These are phyloP conservation scores for Cucumis hystrix DNA, from an alignment of 306 rosid genomes.

Conservation along the genomic window DNA sequence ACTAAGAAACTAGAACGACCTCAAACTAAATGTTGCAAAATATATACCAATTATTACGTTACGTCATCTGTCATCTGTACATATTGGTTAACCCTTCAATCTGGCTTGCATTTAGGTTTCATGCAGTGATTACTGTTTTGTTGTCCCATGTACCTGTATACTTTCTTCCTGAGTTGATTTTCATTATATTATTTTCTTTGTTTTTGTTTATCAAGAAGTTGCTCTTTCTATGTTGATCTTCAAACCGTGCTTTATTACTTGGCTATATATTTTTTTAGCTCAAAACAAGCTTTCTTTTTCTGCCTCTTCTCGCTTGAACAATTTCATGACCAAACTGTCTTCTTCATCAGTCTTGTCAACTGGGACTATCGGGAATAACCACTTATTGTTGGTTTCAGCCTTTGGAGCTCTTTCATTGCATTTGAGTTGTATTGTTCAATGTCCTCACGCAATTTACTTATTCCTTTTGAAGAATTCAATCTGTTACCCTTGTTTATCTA, in stretches of 20 bases:
- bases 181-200: neutral
- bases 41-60: neutral
- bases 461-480: neutral
- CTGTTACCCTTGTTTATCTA: constrained; percentile 2
- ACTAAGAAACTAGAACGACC: neutral
- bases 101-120: neutral
- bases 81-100: neutral
- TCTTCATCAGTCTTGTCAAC: neutral
- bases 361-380: neutral
- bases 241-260: neutral
- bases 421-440: neutral
- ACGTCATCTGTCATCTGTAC: neutral
- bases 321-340: neutral
- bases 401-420: neutral
- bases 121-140: neutral
- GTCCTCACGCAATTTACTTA: neutral
- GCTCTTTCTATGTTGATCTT: neutral
- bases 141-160: neutral
- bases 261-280: neutral
- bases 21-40: neutral
- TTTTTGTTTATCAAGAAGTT: neutral
- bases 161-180: neutral
- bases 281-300: neutral
- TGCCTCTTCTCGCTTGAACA: neutral
- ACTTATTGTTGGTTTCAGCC: neutral